phyloP scores from a whole-genome alignment of 371 early-diverging fungal species.

The Apophysomyces variabilis region DNA sequence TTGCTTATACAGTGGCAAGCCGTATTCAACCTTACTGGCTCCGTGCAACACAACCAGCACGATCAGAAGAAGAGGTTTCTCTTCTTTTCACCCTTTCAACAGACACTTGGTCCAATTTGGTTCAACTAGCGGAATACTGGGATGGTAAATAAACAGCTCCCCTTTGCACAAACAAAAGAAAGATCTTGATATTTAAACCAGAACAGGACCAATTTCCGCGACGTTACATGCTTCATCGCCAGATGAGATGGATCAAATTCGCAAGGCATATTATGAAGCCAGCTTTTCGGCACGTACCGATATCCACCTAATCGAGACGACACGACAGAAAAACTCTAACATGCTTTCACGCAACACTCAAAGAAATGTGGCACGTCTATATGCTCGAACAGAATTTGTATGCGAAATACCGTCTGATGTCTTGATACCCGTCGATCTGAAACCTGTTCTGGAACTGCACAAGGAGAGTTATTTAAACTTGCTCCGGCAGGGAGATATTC shows the following conservation, averaged over 20 bases:
- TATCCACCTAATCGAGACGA: constrained; percentile 37
- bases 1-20: constrained; percentile 37
- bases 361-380: constrained; percentile 51
- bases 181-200: too few relatives aligned
- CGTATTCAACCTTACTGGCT: constrained; percentile 47
- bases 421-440: constrained; percentile 43
- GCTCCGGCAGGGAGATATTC: constrained; percentile 39
- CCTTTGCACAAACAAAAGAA: too few relatives aligned
- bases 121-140: constrained; percentile 43
- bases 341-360: constrained; percentile 51
- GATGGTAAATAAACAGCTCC: constrained; percentile 32
- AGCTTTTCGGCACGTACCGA: constrained; percentile 36
- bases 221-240: constrained; percentile 39
- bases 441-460: constrained; percentile 37
- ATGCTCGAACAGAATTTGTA: constrained; percentile 45
- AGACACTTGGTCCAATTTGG: constrained; percentile 42
- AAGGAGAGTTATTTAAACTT: constrained; percentile 34
- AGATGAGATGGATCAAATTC: constrained; percentile 17
- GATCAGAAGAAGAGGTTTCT: constrained; percentile 38
- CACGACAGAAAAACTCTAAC: constrained; percentile 25
- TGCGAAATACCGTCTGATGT: constrained; percentile 40
- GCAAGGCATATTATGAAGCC: constrained; percentile 24
- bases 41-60: constrained; percentile 27
- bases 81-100: constrained; percentile 41
- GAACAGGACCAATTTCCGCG: constrained; percentile 49